phyloP scores from a whole-genome alignment of 768 basidiomycete genomes.

The Heimioporus sp. region DNA sequence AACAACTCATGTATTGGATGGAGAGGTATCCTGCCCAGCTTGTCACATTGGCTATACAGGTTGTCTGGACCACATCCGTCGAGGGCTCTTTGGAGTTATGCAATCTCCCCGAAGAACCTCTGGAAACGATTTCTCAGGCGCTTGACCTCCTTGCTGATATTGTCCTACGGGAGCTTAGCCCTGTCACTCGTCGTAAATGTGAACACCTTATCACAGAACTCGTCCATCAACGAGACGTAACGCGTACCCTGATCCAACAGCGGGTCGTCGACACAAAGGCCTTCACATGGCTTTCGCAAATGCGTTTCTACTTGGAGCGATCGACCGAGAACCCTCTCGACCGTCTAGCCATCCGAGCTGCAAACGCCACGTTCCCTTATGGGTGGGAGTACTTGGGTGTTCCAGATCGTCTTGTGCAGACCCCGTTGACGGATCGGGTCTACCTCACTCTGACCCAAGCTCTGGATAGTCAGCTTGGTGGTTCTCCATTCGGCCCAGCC shows the following conservation, averaged over 20 bases:
- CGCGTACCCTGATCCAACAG: slow-evolving; percentile 71
- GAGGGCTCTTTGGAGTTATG: slow-evolving; percentile 64
- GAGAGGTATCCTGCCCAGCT: slow-evolving; percentile 94
- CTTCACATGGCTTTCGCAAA: slow-evolving; percentile 95
- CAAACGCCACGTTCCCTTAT: slow-evolving; percentile 92
- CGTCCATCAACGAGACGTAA: slow-evolving; percentile 96
- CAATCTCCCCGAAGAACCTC: slow-evolving; percentile 56
- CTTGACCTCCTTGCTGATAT: slow-evolving; percentile 96
- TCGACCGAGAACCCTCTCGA: slow-evolving; percentile 73
- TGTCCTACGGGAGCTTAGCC: slow-evolving; percentile 83
- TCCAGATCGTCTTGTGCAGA: slow-evolving; percentile 95
- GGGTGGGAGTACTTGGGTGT: slow-evolving; percentile 99
- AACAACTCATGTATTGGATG: slow-evolving; percentile 85
- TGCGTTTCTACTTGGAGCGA: slow-evolving; percentile 93
- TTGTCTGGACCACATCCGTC: slow-evolving; percentile 88
- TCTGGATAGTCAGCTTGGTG: slow-evolving; percentile 90
- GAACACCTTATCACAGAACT: slow-evolving; percentile 99
- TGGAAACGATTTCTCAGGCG: slow-evolving; percentile 75
- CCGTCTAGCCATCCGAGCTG: slow-evolving; percentile 76
- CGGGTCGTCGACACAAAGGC: slow-evolving; percentile 60
- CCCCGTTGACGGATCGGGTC: slow-evolving; percentile 94
- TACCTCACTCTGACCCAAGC: slow-evolving; percentile 97
- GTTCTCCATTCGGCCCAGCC: slow-evolving; percentile 96
- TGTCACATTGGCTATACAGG: slow-evolving; percentile 92
- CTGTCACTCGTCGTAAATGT: slow-evolving; percentile 95